phyloP scores from a whole-genome alignment of 2,329 filamentous ascomycete genomes.

The Talaromyces piceae region DNA sequence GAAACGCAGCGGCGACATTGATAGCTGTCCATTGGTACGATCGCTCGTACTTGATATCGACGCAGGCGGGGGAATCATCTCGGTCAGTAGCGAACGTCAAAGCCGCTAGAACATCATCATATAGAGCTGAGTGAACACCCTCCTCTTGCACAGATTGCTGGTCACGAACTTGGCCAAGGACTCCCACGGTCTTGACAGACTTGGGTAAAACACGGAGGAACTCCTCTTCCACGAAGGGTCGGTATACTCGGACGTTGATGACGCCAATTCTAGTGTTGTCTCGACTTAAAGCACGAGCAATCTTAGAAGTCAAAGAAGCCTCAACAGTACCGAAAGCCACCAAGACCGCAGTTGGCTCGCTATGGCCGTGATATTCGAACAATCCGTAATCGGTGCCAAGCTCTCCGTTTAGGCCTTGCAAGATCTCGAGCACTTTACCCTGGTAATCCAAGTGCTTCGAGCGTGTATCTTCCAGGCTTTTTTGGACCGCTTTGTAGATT shows the following conservation, averaged over 20 bases:
- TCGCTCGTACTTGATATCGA: slow-evolving; percentile 86
- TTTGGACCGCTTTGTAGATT: slow-evolving; percentile 57
- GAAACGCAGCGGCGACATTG: slow-evolving; percentile 38
- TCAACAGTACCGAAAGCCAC: slow-evolving; percentile 92
- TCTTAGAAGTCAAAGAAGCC: slow-evolving; percentile 74
- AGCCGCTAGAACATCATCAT: slow-evolving; percentile 82
- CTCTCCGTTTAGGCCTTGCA: slow-evolving; percentile 76
- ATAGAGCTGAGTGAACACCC: slow-evolving; percentile 75
- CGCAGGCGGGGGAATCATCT: slow-evolving; percentile 55
- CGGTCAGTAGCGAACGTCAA: slow-evolving; percentile 69
- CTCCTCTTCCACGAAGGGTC: slow-evolving; percentile 89
- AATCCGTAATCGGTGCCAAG: slow-evolving; percentile 87
- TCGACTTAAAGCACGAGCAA: slow-evolving; percentile 63
- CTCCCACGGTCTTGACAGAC: slow-evolving; percentile 66
- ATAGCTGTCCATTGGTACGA: slow-evolving; percentile 56
- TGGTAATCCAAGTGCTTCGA: slow-evolving; percentile 64
- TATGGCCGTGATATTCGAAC: slow-evolving; percentile 90
- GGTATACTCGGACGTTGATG: slow-evolving; percentile 86
- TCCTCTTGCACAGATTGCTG: slow-evolving; percentile 65
- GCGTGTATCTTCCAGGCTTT: slow-evolving; percentile 54
- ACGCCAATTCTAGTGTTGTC: slow-evolving; percentile 75
- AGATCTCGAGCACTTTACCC: slow-evolving; percentile 61
- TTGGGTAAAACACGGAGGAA: slow-evolving; percentile 77
- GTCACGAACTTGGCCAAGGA: slow-evolving; percentile 80
- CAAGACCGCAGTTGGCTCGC: slow-evolving; percentile 69